These are phyloP conservation scores for Colletotrichum sp. DNA, from an alignment of 2,329 filamentous ascomycete genomes.

Conservation along the genomic window DNA sequence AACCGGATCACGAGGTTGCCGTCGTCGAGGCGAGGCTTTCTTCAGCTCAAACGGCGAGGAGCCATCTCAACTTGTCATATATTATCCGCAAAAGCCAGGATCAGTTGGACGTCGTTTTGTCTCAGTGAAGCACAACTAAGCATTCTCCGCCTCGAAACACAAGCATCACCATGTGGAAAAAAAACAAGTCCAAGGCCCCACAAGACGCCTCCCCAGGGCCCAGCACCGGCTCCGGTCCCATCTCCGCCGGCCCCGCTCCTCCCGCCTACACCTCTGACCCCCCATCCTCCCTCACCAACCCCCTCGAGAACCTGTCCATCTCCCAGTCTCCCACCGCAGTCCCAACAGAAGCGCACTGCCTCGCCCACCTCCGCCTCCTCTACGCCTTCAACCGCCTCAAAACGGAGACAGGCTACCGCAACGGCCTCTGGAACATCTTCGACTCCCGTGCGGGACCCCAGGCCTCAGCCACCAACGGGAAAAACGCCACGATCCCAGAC, in stretches of 20 bases:
- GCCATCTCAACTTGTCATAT: not conserved
- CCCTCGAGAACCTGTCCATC: not conserved
- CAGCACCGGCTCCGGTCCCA: not conserved
- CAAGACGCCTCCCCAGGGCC: not conserved
- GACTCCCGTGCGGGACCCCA: slow-evolving; percentile 43
- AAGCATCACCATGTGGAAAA: not conserved
- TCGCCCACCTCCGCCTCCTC: slow-evolving; percentile 68
- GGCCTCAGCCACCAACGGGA: not conserved
- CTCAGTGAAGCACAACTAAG: not conserved
- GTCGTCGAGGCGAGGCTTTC: not conserved
- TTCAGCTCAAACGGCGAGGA: not conserved
- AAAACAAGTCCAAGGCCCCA: not conserved
- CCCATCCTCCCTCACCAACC: not conserved
- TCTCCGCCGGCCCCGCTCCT: not conserved
- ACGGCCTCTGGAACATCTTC: slow-evolving; percentile 66
- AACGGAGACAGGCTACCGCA: slow-evolving; percentile 61
- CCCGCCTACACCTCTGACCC: not conserved
- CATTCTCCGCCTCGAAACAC: not conserved
- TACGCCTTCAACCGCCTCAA: slow-evolving; percentile 67
- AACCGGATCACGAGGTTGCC: not conserved
- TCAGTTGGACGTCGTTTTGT: not conserved
- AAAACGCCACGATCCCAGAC: not conserved
- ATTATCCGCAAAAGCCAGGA: rapidly evolving
- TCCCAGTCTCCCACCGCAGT: not conserved
- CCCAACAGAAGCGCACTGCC: not conserved